Conservation (phyloP, 2,329 filamentous ascomycete genomes). For the Colletotrichum costaricense region DNA sequence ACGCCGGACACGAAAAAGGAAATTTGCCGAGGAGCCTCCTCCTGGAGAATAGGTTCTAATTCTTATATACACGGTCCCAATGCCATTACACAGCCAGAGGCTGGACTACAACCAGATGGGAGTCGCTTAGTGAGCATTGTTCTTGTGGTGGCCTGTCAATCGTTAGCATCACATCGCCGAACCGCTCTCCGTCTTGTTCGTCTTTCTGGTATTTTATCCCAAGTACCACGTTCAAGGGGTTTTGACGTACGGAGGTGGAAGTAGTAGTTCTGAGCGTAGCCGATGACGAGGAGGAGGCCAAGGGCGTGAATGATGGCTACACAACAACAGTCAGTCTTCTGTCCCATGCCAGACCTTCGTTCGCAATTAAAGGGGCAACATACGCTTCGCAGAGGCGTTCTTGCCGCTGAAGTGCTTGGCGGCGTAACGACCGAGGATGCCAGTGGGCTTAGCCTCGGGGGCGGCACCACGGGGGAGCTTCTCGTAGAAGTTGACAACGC, state of each 20-base stretch:
- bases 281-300: conserved; percentile 79
- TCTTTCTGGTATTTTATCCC: conserved; percentile 3
- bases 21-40: conserved; percentile 32
- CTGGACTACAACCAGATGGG: conserved; percentile 21
- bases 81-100: conserved; percentile 33
- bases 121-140: conserved; percentile 89
- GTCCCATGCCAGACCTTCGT: neutral
- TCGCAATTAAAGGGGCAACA: conserved; percentile 50
- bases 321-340: conserved; percentile 11
- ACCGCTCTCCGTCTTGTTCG: conserved; percentile 37
- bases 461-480: conserved; percentile 94
- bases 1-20: conserved; percentile 8
- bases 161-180: conserved; percentile 13
- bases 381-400: conserved; percentile 90
- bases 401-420: conserved; percentile 89
- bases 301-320: conserved; percentile 90
- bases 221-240: neutral
- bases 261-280: conserved; percentile 99
- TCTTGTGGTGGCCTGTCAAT: conserved; percentile 95
- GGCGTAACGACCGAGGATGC: conserved; percentile 90
- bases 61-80: conserved; percentile 38
- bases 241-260: conserved; percentile 93
- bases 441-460: conserved; percentile 83
- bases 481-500: conserved; percentile 98
- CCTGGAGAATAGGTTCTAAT: conserved; percentile 33